Conservation (phyloP, 495 filamentous ascomycete genomes). For the Hyaloscypha variabilis region DNA sequence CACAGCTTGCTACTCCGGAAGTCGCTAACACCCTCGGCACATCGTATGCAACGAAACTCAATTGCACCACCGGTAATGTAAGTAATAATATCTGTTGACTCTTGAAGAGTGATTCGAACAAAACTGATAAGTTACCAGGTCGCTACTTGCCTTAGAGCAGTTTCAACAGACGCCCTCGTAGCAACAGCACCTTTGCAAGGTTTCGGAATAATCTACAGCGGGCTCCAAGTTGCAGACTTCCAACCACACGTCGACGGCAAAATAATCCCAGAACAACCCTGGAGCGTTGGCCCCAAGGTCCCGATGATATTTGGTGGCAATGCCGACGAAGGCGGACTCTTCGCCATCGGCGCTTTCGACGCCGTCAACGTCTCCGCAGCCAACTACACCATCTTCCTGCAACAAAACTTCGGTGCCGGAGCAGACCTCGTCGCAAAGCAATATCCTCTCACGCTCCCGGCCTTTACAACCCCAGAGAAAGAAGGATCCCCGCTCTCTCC, state of each 20-base stretch:
- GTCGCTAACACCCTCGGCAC: constrained; percentile 15
- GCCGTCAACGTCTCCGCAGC: not conserved
- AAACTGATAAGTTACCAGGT: not conserved
- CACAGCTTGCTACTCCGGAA: constrained; percentile 14
- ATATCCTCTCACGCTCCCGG: constrained; percentile 33
- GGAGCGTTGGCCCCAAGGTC: constrained; percentile 35
- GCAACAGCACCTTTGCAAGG: not conserved
- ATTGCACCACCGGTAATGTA: constrained; percentile 13
- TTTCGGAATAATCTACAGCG: constrained; percentile 6
- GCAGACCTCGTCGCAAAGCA: constrained; percentile 37
- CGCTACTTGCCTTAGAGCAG: constrained; percentile 7
- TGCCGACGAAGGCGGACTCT: constrained; percentile 33
- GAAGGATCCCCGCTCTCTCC: too few relatives aligned
- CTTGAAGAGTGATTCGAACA: not conserved
- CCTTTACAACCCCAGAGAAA: constrained; percentile 9
- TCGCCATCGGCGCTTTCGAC: constrained; percentile 28
- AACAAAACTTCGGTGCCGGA: constrained; percentile 35
- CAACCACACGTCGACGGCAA: constrained; percentile 38
- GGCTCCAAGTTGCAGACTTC: constrained; percentile 22
- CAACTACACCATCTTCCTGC: constrained; percentile 31
- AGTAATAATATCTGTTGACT: not conserved
- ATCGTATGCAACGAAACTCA: constrained; percentile 5
- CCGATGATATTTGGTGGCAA: constrained; percentile 41
- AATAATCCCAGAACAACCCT: constrained; percentile 38
- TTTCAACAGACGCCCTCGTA: not conserved